Evolutionary conservation across 2,329 filamentous ascomycete genomes (phyloP), one percentile per base, ranked within the genome.

Genomic region (Sporothrix schenckii): DNA sequence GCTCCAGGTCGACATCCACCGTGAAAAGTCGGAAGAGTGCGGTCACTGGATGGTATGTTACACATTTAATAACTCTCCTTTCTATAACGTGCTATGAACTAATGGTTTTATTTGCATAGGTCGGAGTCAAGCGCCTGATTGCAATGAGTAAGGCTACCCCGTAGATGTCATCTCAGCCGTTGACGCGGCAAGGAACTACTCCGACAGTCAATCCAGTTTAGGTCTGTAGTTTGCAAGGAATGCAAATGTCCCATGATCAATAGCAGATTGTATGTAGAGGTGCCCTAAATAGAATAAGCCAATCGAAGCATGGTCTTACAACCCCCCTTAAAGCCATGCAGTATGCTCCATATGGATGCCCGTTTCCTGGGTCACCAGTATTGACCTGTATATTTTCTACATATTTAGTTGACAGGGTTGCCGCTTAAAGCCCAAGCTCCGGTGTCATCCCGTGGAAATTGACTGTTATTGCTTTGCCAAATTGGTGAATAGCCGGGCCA

Each of bases 21-120:
- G 87, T 68, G 89, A 92, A 79, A 91, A 91, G 82, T 91, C 87
- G 1, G 90, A 93, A 60, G 91, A 94, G 78, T 93, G 92, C 78
- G 91, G 91, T 69, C 90, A 92, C 77, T 94, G 92, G 92, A 94
- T 94, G 91, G 92, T 93, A 83, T 83, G 61, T 69, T 30, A 11
- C 39, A 19, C n/a, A 13, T n/a, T 34, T 10, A 34, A 11, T 52
- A 5, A 19, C 5, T 2, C 16, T 39, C 49, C 9, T 0, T 49
- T 34, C 10, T 34, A 19, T n/a, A 7, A 2, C n/a, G 3, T n/a
- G 30, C 6, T 44, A 13, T n/a, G 7, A 19, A 19, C 61, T 58
- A 47, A 68, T 24, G 13, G 4, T 11, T 9, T 34, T 54, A 11
- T 27, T 11, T 41, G 14, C 21, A 1, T 30, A 72, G 71, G 71